Base-by-base conservation (phyloP, 139 green algal species). In the Diplosphaera chodatii region DNA sequence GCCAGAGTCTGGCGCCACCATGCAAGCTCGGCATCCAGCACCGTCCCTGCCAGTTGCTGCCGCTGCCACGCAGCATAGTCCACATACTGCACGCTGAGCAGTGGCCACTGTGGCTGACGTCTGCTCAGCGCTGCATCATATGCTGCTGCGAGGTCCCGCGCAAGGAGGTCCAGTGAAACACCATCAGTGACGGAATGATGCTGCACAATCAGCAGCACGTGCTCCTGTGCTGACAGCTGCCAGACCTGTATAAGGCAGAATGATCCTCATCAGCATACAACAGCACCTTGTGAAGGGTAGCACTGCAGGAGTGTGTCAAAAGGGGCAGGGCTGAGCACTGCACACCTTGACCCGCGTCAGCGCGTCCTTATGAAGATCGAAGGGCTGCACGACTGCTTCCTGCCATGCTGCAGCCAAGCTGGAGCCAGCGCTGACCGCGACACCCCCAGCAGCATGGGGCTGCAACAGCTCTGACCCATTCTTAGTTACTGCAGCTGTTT, bases 171-270 rank as follows among this genome's bases (percentile, higher is more conserved):
- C 13, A 28, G 27, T 23, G 34, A 63, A 34, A 40, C 30, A 10
- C 66, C 66, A 25, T 71, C 66, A 8, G 66, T 71, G 33, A 71
- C 18, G 66, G 37, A 32, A n/a, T 71, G 66, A n/a, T 71, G 66
- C 66, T 63, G n/a, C n/a, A 33, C 28, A 23, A 71, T 34, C 6
- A 71, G 66, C 3, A 71, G 28, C 23, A 71, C 34, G n/a, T 71
- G 66, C 66, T 62, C 23, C 23, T 33, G 32, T 21, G n/a, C 33
- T 71, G 33, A 59, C 48, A 59, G 18, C 48, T 25, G 48, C 48
- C 48, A 59, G 13, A 59, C 16, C 48, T 59, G 48, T 25, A 23
- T 13, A 48, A 48, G 13, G n/a, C n/a, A n/a, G n/a, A n/a, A n/a
- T n/a, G n/a, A n/a, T n/a, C n/a, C n/a, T n/a, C n/a, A n/a, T n/a